These are phyloP conservation scores for Serendipita sp. DNA, from an alignment of 768 basidiomycete genomes.

Conservation along the genomic window DNA sequence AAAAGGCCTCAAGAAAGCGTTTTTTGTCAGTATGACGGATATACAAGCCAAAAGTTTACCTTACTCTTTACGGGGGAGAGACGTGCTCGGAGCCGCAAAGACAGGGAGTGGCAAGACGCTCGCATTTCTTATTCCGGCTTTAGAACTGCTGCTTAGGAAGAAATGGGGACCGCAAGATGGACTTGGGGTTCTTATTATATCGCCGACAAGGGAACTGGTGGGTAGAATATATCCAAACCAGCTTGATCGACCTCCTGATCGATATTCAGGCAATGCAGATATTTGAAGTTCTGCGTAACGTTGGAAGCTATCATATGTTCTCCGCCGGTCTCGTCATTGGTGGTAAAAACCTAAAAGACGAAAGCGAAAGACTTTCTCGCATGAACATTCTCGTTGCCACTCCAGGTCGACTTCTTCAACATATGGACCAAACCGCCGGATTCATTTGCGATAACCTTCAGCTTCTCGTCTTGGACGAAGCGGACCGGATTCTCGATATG, in stretches of 20 bases:
- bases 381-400: constrained; percentile 99
- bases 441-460: constrained; percentile 89
- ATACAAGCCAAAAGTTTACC: constrained; percentile 49
- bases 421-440: constrained; percentile 95
- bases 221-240: constrained; percentile 15
- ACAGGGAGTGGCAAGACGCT: constrained; percentile 64
- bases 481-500: constrained; percentile 92
- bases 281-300: constrained; percentile 85
- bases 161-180: constrained; percentile 63
- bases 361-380: constrained; percentile 66
- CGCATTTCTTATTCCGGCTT: constrained; percentile 50
- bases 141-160: constrained; percentile 45
- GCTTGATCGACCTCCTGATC: neutral
- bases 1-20: constrained; percentile 69
- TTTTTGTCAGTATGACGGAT: constrained; percentile 76
- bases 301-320: constrained; percentile 81
- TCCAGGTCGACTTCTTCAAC: constrained; percentile 84
- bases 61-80: constrained; percentile 40
- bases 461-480: constrained; percentile 87
- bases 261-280: constrained; percentile 77
- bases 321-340: constrained; percentile 93
- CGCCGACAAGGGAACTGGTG: constrained; percentile 85
- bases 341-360: constrained; percentile 88
- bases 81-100: constrained; percentile 50
- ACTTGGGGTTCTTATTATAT: constrained; percentile 78